These are phyloP conservation scores for Pleurotus sapidus DNA, from an alignment of 768 basidiomycete species.

Conservation along the genomic window DNA sequence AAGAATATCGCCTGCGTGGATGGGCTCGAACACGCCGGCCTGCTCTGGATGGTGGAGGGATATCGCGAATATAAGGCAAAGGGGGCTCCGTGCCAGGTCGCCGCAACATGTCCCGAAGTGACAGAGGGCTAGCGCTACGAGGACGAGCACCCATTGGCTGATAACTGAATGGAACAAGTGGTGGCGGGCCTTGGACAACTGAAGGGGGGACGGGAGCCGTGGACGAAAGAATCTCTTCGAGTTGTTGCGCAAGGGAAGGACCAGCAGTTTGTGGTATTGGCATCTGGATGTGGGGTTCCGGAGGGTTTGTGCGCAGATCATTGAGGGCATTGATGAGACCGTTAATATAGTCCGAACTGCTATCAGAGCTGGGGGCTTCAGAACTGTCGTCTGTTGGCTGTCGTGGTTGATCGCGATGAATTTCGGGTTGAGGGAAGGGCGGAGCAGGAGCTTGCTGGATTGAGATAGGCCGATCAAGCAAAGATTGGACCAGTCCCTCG, in stretches of 20 bases:
- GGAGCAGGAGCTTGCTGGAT: constrained; percentile 20
- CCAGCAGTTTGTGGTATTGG: constrained; percentile 48
- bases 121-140: constrained; percentile 35
- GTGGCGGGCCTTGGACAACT: constrained; percentile 46
- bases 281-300: constrained; percentile 18
- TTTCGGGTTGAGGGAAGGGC: constrained; percentile 16
- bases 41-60: background rate
- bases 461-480: constrained; percentile 30
- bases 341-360: background rate
- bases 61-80: constrained; percentile 5
- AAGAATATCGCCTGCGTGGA: background rate
- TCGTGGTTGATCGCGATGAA: constrained; percentile 8
- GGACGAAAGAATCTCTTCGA: constrained; percentile 59
- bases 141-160: constrained; percentile 38
- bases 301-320: constrained; percentile 8
- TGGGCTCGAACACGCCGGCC: background rate
- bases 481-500: constrained; percentile 40
- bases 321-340: constrained; percentile 18
- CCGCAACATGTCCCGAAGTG: constrained; percentile 23
- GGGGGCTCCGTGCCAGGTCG: constrained; percentile 27
- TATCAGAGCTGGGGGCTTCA: background rate
- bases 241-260: constrained; percentile 54
- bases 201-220: constrained; percentile 35
- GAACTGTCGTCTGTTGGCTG: constrained; percentile 14
- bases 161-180: constrained; percentile 52